These are phyloP conservation scores for Mucor circinelloides DNA, from an alignment of 371 early-diverging fungal genomes.

Conservation along the genomic window DNA sequence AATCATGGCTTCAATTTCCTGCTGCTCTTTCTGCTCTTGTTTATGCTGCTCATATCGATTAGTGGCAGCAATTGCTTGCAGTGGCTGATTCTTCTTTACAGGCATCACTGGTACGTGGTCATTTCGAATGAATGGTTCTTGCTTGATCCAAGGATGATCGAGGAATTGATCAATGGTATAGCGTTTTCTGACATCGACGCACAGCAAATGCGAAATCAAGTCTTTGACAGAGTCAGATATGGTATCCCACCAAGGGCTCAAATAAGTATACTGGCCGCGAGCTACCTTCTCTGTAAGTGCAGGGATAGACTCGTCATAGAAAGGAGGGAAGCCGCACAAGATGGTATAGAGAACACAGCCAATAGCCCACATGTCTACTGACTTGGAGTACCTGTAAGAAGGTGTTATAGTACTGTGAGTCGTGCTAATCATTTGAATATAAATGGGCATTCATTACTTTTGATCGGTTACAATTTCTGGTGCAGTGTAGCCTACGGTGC, in stretches of 20 bases:
- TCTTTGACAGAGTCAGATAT: slow-evolving; percentile 76
- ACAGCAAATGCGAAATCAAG: slow-evolving; percentile 78
- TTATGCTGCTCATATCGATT: not conserved
- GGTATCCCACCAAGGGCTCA: slow-evolving; percentile 91
- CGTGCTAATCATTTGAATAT: not conserved
- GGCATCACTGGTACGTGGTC: not conserved
- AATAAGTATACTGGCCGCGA: slow-evolving; percentile 73
- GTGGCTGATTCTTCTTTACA: not conserved
- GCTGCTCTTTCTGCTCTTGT: slow-evolving; percentile 10
- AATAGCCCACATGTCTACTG: slow-evolving; percentile 94
- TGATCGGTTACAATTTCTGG: slow-evolving; percentile 85
- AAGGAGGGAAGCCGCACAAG: slow-evolving; percentile 90
- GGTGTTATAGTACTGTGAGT: not conserved
- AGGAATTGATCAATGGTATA: slow-evolving; percentile 82
- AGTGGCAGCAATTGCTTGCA: not conserved
- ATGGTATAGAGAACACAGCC: slow-evolving; percentile 92
- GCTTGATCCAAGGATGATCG: slow-evolving; percentile 16
- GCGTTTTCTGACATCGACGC: slow-evolving; percentile 80
- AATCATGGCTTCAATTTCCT: not conserved
- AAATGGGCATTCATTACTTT: not conserved
- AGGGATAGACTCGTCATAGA: slow-evolving; percentile 82
- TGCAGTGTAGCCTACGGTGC: slow-evolving; percentile 91
- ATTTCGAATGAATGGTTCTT: not conserved
- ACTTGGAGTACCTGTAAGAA: slow-evolving; percentile 49
- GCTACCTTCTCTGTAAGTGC: slow-evolving; percentile 77